Conservation (phyloP, 331 rosid genomes). For the Quercus lobata region DNA sequence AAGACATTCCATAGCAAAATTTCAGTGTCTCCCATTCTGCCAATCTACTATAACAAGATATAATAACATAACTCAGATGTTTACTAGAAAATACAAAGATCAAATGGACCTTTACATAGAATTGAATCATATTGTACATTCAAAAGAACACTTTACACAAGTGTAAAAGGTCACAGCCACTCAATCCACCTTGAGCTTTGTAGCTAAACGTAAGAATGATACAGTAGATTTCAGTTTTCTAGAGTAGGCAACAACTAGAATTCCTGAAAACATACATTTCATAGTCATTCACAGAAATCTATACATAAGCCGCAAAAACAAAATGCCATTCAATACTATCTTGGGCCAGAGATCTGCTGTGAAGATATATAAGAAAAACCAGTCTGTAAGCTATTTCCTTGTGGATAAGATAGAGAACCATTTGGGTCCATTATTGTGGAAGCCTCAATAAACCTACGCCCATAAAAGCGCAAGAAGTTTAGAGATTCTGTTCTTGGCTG, state of each 20-base stretch:
- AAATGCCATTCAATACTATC: slow-evolving; percentile 33
- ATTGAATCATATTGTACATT: neutral
- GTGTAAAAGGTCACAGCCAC: neutral
- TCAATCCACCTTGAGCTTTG: neutral
- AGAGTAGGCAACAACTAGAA: neutral
- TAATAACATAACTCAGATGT: neutral
- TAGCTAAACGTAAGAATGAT: slow-evolving; percentile 5
- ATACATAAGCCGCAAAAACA: neutral
- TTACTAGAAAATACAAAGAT: neutral
- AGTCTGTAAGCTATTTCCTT: slow-evolving; percentile 26
- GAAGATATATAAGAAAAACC: slow-evolving; percentile 67
- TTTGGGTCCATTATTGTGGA: slow-evolving; percentile 44
- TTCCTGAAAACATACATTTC: slow-evolving; percentile 11
- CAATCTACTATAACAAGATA: neutral
- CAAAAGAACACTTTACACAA: neutral
- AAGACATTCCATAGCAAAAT: neutral
- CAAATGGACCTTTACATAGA: neutral
- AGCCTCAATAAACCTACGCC: slow-evolving; percentile 72
- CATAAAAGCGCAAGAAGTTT: slow-evolving; percentile 78
- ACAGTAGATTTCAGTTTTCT: neutral
- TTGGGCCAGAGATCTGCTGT: slow-evolving; percentile 80
- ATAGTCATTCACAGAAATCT: slow-evolving; percentile 13
- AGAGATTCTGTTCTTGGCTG: slow-evolving; percentile 68
- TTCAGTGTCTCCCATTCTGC: neutral
- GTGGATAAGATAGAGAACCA: slow-evolving; percentile 22